A percentile compares a stretch with the other conserved stretches of the same genome.
phyloP scores from a whole-genome alignment of 139 green algal species.

The Closterium sp. region DNA sequence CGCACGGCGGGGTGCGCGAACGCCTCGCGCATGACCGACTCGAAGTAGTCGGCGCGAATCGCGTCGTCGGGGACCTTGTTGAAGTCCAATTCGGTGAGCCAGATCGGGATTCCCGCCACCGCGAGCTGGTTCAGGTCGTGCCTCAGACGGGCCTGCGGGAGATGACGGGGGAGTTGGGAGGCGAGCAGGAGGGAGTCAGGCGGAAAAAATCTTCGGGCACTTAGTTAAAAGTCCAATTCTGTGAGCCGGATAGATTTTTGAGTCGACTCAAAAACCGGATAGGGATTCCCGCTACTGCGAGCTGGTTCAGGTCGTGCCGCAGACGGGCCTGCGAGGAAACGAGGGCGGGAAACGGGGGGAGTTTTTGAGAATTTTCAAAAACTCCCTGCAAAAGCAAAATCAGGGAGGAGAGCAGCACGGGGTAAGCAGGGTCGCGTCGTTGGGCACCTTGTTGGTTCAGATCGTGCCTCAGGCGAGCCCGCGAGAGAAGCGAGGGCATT shows the following conservation, averaged over 20 bases:
- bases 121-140: conserved; percentile 26
- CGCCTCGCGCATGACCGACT: conserved; percentile 24
- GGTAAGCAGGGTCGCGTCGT: no score
- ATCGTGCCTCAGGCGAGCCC: background rate
- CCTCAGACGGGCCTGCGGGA: conserved; percentile 17
- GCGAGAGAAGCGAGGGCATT: background rate
- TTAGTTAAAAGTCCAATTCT: no score
- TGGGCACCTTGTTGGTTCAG: no score
- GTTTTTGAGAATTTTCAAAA: no score
- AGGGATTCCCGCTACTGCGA: no score
- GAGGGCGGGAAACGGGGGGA: background rate
- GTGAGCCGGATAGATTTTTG: no score
- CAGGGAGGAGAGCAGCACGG: no score
- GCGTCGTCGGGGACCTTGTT: background rate
- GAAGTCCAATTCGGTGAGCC: conserved; percentile 31
- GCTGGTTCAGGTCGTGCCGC: no score
- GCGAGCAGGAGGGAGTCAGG: no score
- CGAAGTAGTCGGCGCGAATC: conserved; percentile 20
- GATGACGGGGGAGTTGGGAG: background rate
- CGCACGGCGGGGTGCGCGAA: conserved; percentile 34
- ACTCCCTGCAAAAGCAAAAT: no score
- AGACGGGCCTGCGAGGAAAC: background rate
- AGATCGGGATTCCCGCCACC: conserved; percentile 19
- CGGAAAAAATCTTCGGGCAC: no score
- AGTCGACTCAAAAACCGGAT: no score